phyloP scores from a whole-genome alignment of 2,329 filamentous ascomycete species.

The Aspergillus intermedius region DNA sequence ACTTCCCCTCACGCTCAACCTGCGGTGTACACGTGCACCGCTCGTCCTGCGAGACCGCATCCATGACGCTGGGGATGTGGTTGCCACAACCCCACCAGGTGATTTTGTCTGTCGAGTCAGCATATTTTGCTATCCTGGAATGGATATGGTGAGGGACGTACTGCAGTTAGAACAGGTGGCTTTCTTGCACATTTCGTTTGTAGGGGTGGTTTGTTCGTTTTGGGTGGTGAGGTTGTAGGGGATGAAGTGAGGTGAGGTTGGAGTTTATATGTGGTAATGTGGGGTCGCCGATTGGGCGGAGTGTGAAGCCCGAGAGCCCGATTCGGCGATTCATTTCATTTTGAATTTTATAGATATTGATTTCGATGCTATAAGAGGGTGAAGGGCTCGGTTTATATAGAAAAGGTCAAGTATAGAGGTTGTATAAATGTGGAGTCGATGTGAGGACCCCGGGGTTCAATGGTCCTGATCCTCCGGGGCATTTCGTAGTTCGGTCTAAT shows the following conservation, averaged over 20 bases:
- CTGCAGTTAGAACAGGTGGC: conserved; percentile 57
- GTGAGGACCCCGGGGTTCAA: background rate
- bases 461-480: background rate
- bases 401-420: background rate
- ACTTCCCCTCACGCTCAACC: conserved; percentile 53
- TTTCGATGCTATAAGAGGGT: background rate
- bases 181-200: conserved; percentile 56
- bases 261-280: conserved; percentile 14
- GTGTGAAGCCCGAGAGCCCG: conserved; percentile 20
- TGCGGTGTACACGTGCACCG: conserved; percentile 62
- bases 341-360: background rate
- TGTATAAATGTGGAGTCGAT: background rate
- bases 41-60: conserved; percentile 50
- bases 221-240: background rate
- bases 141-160: conserved; percentile 36
- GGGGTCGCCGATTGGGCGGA: conserved; percentile 10
- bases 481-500: background rate
- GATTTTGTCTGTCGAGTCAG: conserved; percentile 44
- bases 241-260: background rate
- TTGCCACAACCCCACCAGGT: conserved; percentile 62
- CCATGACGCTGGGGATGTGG: conserved; percentile 58
- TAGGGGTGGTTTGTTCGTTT: background rate
- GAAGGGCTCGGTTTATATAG: no score
- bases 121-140: background rate
- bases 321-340: conserved; percentile 5